phyloP scores from a whole-genome alignment of 2,329 filamentous ascomycete species.

The Gliomastix tumulicola region DNA sequence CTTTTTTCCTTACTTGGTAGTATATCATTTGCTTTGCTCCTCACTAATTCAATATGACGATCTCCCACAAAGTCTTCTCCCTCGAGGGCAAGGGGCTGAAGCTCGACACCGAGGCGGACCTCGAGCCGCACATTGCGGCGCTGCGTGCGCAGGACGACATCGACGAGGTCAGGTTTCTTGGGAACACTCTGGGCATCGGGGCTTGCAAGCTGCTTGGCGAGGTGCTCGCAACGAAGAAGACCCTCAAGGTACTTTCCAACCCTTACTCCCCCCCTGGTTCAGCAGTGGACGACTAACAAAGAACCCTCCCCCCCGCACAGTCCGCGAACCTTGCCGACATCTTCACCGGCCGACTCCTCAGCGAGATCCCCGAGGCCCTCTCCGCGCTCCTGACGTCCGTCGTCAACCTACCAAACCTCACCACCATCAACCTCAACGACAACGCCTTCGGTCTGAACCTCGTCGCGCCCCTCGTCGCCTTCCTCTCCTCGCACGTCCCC shows the following conservation, averaged over 20 bases:
- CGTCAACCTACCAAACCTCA: constrained; percentile 76
- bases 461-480: constrained; percentile 84
- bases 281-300: not conserved
- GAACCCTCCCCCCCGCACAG: no score
- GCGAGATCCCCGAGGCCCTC: constrained; percentile 88
- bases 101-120: constrained; percentile 80
- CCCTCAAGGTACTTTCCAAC: constrained; percentile 66
- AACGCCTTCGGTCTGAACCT: constrained; percentile 97
- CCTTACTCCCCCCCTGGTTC: no score
- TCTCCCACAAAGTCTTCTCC: constrained; percentile 64
- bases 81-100: constrained; percentile 89
- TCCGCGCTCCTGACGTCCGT: constrained; percentile 79
- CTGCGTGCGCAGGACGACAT: constrained; percentile 66
- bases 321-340: constrained; percentile 92
- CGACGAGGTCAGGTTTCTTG: constrained; percentile 79
- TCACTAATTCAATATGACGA: constrained; percentile 18
- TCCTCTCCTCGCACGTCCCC: constrained; percentile 80
- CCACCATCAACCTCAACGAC: constrained; percentile 92
- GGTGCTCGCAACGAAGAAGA: constrained; percentile 78
- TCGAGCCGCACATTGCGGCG: constrained; percentile 74
- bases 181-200: constrained; percentile 87
- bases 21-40: no score
- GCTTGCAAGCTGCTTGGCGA: constrained; percentile 81
- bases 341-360: constrained; percentile 89
- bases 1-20: constrained; percentile 6